A percentile compares a stretch with the other conserved stretches of the same genome.
These are phyloP conservation scores for Diplocarpon rosae DNA, from an alignment of 2,329 filamentous ascomycete species.

Conservation along the genomic window DNA sequence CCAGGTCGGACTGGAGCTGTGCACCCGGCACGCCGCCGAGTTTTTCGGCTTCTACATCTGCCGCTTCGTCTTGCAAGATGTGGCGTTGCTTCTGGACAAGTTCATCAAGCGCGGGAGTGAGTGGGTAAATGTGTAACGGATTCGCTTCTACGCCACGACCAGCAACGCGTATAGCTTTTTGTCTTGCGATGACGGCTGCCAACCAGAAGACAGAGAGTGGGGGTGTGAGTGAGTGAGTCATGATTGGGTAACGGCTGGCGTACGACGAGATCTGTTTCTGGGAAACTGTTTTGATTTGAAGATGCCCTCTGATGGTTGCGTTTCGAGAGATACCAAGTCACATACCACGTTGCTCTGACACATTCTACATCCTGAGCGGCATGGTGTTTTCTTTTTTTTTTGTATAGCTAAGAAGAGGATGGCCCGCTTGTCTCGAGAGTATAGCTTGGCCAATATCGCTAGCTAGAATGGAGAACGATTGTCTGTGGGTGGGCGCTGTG, in stretches of 20 bases:
- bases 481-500: too few relatives aligned
- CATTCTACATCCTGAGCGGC: not conserved
- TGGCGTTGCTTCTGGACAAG: slow-evolving; percentile 81
- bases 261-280: not conserved
- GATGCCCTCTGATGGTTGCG: not conserved
- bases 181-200: too few relatives aligned
- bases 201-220: not conserved
- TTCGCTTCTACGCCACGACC: too few relatives aligned
- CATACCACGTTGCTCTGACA: too few relatives aligned
- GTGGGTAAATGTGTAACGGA: slow-evolving; percentile 55
- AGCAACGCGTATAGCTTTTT: too few relatives aligned
- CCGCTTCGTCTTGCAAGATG: slow-evolving; percentile 81
- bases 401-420: slow-evolving; percentile 1
- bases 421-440: too few relatives aligned
- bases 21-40: slow-evolving; percentile 85
- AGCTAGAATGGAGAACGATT: too few relatives aligned
- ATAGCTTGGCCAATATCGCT: too few relatives aligned
- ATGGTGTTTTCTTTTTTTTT: not conserved
- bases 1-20: slow-evolving; percentile 88
- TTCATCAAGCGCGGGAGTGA: slow-evolving; percentile 94
- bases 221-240: not conserved
- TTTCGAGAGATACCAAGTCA: not conserved
- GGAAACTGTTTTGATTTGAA: not conserved
- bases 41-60: slow-evolving; percentile 98
- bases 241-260: slow-evolving; percentile 2